Base-by-base conservation (phyloP, 2,329 filamentous ascomycete genomes). In the Trichoderma semiorbis region DNA sequence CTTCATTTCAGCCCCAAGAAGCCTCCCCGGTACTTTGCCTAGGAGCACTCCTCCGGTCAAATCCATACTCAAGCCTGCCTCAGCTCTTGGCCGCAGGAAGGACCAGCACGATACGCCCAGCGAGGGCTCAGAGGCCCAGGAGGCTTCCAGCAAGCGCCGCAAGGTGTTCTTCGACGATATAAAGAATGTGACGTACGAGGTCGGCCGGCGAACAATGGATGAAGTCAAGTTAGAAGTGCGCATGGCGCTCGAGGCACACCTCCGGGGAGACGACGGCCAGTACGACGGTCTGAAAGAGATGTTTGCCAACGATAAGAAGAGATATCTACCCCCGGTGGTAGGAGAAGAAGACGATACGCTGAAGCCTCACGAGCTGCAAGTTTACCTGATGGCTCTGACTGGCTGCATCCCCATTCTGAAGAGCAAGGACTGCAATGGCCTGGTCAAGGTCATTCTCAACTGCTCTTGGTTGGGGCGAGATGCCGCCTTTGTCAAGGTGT, bases 401-500 rank as follows among this genome's bases (percentile, higher is more conserved):
- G 87, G 85, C 77, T 89, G 87, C 75, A 84, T 88, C 8, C 87
- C 89, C n/a, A 83, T 89, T 43, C 82, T 92, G 36, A 84, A 84
- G 73, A 86, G 88, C 74, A 87, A 85, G 78, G 85, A 85, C 34
- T 91, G 88, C 77, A 85, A 87, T 26, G 86, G 86, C 5, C 81
- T 92, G 32, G 85, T 92, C 71, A 85, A 84, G 75, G 84, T 84
- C 65, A 83, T 92, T 10, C 81, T 92, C n/a, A 82, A 84, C 68
- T 90, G 87, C 78, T 86, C 87, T 39, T 92, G 90, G 90, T 82
- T 91, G 43, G 90, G 88, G 11, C 86, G 89, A 71, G 89, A 91
- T 73, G 87, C 89, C 32, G 83, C 85, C 43, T 93, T 93, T 77
- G 85, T 90, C 71, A 88, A 88, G 75, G 87, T 89, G 66, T 94